A percentile compares a stretch with the other conserved stretches of the same genome.
phyloP scores from a whole-genome alignment of 768 basidiomycete genomes.

The Cubamyces lactineus region DNA sequence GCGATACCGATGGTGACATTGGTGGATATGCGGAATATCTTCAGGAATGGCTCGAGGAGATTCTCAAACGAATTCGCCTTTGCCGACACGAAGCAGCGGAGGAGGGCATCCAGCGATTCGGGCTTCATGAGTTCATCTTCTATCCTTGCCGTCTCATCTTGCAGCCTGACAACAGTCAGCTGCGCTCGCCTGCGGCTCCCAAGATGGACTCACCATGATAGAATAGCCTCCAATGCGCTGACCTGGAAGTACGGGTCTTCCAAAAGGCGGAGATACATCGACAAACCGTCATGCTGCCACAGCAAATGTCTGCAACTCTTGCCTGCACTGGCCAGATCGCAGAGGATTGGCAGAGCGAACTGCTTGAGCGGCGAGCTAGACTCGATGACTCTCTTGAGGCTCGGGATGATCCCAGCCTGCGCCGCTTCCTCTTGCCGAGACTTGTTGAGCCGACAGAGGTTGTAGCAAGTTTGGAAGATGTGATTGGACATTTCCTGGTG shows the following conservation, averaged over 20 bases:
- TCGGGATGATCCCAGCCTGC: conserved; percentile 91
- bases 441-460: conserved; percentile 93
- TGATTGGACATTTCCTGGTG: conserved; percentile 94
- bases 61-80: conserved; percentile 93
- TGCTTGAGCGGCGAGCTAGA: conserved; percentile 93
- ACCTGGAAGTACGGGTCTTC: conserved; percentile 92
- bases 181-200: background rate
- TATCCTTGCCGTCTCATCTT: conserved; percentile 93
- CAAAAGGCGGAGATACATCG: conserved; percentile 75
- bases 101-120: conserved; percentile 64
- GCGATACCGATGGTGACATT: conserved; percentile 76
- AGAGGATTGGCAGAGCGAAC: conserved; percentile 95
- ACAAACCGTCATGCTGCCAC: conserved; percentile 93
- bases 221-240: conserved; percentile 85
- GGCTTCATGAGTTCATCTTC: conserved; percentile 84
- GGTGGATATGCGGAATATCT: conserved; percentile 83
- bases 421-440: conserved; percentile 96
- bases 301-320: conserved; percentile 88
- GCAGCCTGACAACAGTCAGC: conserved; percentile 60
- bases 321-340: conserved; percentile 93
- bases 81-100: conserved; percentile 80
- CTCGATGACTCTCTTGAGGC: conserved; percentile 86
- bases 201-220: conserved; percentile 70
- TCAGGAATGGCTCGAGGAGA: conserved; percentile 88
- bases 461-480: conserved; percentile 96